Evolutionary conservation across 2,329 filamentous ascomycete genomes (phyloP).

Genomic region (Blumeriella jaapii): DNA sequence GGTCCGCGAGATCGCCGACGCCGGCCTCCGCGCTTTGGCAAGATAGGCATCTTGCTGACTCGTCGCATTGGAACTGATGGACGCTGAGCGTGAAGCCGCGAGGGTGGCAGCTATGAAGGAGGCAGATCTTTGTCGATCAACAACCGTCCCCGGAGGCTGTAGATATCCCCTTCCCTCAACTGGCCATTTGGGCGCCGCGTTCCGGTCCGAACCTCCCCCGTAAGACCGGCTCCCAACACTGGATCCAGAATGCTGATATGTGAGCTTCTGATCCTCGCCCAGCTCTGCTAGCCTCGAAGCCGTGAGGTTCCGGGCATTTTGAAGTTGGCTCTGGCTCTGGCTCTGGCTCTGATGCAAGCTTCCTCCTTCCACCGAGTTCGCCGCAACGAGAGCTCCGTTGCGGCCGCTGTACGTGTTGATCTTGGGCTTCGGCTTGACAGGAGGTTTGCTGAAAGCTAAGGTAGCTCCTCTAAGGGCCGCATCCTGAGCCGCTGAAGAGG

Average conservation of each 20-base stretch:
- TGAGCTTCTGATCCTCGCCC: conserved; percentile 5
- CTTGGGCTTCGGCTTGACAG: conserved; percentile 30
- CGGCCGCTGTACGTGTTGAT: conserved; percentile 30
- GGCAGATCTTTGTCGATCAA: conserved; percentile 34
- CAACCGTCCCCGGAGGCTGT: conserved; percentile 11
- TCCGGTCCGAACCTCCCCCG: conserved; percentile 10
- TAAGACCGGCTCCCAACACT: conserved; percentile 13
- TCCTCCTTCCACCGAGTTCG: conserved; percentile 29
- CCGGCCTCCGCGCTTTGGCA: conserved; percentile 2
- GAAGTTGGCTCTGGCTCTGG: neutral
- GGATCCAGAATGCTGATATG: conserved; percentile 14
- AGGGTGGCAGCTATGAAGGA: conserved; percentile 51
- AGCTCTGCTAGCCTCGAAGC: conserved; percentile 25
- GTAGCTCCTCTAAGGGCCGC: conserved; percentile 38
- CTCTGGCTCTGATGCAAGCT: conserved; percentile 1
- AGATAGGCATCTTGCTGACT: conserved; percentile 13
- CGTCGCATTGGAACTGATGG: conserved; percentile 35
- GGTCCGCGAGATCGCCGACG: conserved; percentile 5
- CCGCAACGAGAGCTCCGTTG: conserved; percentile 35
- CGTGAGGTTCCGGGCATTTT: conserved; percentile 2
- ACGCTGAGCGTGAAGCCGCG: conserved; percentile 49
- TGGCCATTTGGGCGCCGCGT: conserved; percentile 9
- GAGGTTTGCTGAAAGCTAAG: conserved; percentile 35
- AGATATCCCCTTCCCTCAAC: conserved; percentile 10
- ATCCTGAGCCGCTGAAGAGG: conserved; percentile 20